Base-by-base conservation (phyloP, 2,329 filamentous ascomycete genomes). In the Clonostachys sp. region DNA sequence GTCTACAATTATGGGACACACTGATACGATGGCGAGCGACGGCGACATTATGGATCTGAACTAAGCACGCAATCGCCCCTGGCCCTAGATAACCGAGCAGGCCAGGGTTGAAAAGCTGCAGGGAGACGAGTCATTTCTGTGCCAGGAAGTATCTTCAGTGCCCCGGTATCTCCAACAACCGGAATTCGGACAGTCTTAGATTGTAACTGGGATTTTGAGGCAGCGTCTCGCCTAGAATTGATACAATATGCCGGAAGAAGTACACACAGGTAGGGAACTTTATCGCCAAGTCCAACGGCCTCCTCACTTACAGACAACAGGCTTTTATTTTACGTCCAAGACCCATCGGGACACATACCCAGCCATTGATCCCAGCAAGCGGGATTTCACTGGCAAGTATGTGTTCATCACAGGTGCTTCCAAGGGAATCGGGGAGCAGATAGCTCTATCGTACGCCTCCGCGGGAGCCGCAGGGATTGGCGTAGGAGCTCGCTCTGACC, bases 401-500 rank as follows among this genome's bases (percentile, higher is more conserved):
- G 20, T 24, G 20, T 24, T 24, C 20, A 7, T 24, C 20, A 24
- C 20, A 2, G 20, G 20, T 7, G 20, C 20, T 5, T 24, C 20
- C 20, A 24, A 24, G 20, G 20, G 20, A 24, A 72, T 81, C 34
- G 80, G 81, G 6, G 66, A 65, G 3, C 68, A 72, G 12, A 77
- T 73, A 5, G 78, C 78, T 2, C 55, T 77, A n/a, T 73, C 77
- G 12, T 84, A 73, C 54, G 80, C 79, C 16, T 64, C 64, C 53
- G 78, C 80, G 5, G 75, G 75, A 5, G 74, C 72, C 33, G 67
- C 71, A 1, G 58, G 62, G 33, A 78, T 86, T 48, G 74, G 73
- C n/a, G 64, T 84, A 16, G 72, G 64, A 6, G 79, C 78, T 1
- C 74, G 81, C 18, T 76, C 72, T 4, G 55, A 62, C n/a, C 63